Conservation (phyloP, 2,329 filamentous ascomycete species). For the Aspergillus candidus region DNA sequence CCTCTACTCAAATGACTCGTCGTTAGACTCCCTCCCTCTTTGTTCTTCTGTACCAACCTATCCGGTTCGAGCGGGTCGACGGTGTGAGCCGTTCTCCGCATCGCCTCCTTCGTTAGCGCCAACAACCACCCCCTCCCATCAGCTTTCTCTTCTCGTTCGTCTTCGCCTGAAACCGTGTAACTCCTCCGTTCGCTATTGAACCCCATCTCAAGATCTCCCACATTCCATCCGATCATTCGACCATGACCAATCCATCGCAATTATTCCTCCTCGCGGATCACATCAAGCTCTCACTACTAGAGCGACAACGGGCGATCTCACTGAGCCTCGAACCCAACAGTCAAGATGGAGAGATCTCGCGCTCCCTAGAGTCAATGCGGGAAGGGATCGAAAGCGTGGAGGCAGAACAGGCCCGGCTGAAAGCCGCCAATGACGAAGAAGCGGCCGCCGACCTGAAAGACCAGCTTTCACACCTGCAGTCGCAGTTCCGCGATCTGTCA, state of each 20-base stretch:
- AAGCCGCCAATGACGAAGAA: conserved; percentile 48
- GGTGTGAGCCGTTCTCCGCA: conserved; percentile 6
- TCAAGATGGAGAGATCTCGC: conserved; percentile 82
- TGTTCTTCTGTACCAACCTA: not conserved
- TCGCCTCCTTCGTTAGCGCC: conserved; percentile 2
- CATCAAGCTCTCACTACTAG: conserved; percentile 90
- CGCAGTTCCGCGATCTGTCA: conserved; percentile 69
- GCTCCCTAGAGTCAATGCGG: conserved; percentile 78
- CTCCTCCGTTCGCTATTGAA: not conserved
- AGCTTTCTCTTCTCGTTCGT: not conserved
- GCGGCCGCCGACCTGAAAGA: conserved; percentile 51
- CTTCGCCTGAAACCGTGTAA: not conserved
- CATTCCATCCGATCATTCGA: conserved; percentile 20
- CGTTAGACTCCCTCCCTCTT: conserved; percentile 1
- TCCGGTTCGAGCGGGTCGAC: not conserved
- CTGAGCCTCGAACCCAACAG: conserved; percentile 71
- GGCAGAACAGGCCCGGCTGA: conserved; percentile 57
- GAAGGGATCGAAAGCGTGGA: conserved; percentile 70
- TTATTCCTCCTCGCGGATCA: conserved; percentile 92
- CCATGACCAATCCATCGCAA: conserved; percentile 57
- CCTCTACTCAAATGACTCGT: not conserved
- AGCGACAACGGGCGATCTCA: conserved; percentile 78
- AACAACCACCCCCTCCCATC: conserved; percentile 1
- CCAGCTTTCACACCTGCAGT: conserved; percentile 61
- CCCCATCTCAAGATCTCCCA: not conserved